Conservation (phyloP, 345 rosid species). For the Hypericum perforatum region DNA sequence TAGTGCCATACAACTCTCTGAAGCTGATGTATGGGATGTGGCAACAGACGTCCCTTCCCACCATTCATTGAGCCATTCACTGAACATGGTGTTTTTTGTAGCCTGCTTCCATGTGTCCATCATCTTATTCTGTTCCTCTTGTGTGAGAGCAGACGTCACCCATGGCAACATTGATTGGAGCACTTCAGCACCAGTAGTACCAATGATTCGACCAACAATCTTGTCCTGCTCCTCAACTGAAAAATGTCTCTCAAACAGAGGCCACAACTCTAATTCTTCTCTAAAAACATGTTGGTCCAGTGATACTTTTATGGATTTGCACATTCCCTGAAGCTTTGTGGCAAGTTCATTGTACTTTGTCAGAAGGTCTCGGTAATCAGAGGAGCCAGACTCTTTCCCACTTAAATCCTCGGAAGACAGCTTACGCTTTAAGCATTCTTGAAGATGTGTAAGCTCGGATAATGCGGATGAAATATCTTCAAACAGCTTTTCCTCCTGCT, state of each 20-base stretch:
- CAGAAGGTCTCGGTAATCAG: slow-evolving; percentile 12
- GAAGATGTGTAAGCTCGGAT: slow-evolving; percentile 38
- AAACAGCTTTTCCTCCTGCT: slow-evolving; percentile 52
- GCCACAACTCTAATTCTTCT: slow-evolving; percentile 62
- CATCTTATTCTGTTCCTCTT: slow-evolving; percentile 53
- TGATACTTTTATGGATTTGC: slow-evolving; percentile 48
- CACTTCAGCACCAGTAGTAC: slow-evolving; percentile 58
- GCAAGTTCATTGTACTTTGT: slow-evolving; percentile 38
- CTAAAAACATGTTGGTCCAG: slow-evolving; percentile 49
- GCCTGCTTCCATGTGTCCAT: slow-evolving; percentile 64
- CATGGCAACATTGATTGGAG: slow-evolving; percentile 60
- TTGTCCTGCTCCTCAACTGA: slow-evolving; percentile 55
- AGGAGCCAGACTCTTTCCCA: slow-evolving; percentile 13
- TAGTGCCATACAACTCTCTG: slow-evolving; percentile 37
- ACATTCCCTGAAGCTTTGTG: slow-evolving; percentile 54
- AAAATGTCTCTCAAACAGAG: slow-evolving; percentile 50
- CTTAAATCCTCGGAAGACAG: slow-evolving; percentile 10
- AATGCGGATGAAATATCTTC: slow-evolving; percentile 43
- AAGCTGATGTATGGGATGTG: slow-evolving; percentile 21
- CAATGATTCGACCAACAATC: slow-evolving; percentile 52
- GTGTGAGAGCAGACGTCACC: slow-evolving; percentile 58
- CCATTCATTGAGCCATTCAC: slow-evolving; percentile 62
- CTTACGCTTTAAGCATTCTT: slow-evolving; percentile 19
- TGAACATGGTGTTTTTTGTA: slow-evolving; percentile 52
- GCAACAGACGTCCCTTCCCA: slow-evolving; percentile 34